Percentiles rank a stretch among this genome's conserved stretches.
phyloP scores from a whole-genome alignment of 805 yeast species.

The Lachancea quebecensis region DNA sequence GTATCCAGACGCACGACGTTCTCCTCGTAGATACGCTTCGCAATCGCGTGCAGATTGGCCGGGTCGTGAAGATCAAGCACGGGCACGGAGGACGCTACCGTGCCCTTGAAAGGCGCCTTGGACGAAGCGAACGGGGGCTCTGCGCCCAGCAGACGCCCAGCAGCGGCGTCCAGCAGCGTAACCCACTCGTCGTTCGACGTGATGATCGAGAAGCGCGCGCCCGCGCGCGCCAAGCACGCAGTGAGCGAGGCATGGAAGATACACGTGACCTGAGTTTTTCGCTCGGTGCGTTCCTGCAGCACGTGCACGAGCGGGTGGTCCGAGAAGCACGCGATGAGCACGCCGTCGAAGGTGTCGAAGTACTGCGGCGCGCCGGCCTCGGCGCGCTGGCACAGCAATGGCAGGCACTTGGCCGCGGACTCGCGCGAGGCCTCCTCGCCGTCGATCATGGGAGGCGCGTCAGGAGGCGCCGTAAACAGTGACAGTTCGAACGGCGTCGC shows the following conservation, averaged over 20 bases:
- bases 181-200: conserved; percentile 26
- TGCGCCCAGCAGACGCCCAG: conserved; percentile 8
- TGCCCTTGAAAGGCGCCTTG: conserved; percentile 23
- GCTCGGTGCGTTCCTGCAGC: conserved; percentile 5
- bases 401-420: conserved; percentile 19
- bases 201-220: conserved; percentile 17
- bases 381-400: conserved; percentile 11
- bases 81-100: conserved; percentile 19
- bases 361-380: conserved; percentile 4
- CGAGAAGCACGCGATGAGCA: conserved; percentile 23
- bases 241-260: conserved; percentile 17
- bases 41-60: conserved; percentile 12
- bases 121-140: conserved; percentile 8
- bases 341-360: conserved; percentile 18
- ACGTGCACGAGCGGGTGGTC: conserved; percentile 22
- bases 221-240: conserved; percentile 11
- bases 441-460: conserved; percentile 21
- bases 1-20: conserved; percentile 14
- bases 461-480: conserved; percentile 19
- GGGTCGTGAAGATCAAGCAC: conserved; percentile 17
- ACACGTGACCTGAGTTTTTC: conserved; percentile 14
- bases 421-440: conserved; percentile 14
- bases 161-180: conserved; percentile 14
- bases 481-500: not conserved
- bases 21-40: conserved; percentile 11